Evolutionary conservation across 2,329 filamentous ascomycete genomes (phyloP), one percentile per base, ranked within the genome.

Genomic region (Pseudogymnoascus sp.): DNA sequence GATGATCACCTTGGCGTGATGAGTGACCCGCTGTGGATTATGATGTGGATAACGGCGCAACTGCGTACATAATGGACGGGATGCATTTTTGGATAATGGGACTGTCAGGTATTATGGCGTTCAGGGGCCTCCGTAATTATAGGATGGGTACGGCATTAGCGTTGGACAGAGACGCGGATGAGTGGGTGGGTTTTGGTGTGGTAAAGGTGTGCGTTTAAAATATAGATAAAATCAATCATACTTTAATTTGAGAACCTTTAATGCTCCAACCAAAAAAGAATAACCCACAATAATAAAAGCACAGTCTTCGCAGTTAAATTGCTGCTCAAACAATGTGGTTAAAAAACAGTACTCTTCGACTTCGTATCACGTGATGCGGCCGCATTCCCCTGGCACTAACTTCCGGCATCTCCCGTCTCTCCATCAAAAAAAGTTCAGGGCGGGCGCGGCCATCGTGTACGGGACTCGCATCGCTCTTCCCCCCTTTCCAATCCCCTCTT

Each of bases 1-100:
- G 4, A 62, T 72, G 30, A 71, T 73, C 59, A 59, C 70, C 33
- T 52, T 66, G 28, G 66, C 59, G 60, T 58, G 28, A 23, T 13
- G 28, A 41, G 18, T 48, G 23, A 9, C 38, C 52, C 39, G 15
- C 38, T 60, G 59, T 55, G 59, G 34, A 41, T 62, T 60, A 61
- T 61, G 63, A 64, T 65, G 58, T 62, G 61, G 45, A 52, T 52
- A 26, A 52, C n/a, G 9, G 26, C 45, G 15, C 30, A 30, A 52
- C 26, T 30, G 7, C 30, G 30, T 23, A 12, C 30, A 52, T 23
- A 30, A 30, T 30, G 23, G 9, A 12, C 6, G 45, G 45, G 26
- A 52, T 5, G 13, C 45, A 30, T 30, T 3, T 41, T 15, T 30
- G 45, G 45, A 13, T 30, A 30, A 52, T 52, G 8, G 45, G n/a